These are phyloP conservation scores for Chaetoceros muelleri DNA, from an alignment of 108 stramenopile genomes.

Conservation along the genomic window DNA sequence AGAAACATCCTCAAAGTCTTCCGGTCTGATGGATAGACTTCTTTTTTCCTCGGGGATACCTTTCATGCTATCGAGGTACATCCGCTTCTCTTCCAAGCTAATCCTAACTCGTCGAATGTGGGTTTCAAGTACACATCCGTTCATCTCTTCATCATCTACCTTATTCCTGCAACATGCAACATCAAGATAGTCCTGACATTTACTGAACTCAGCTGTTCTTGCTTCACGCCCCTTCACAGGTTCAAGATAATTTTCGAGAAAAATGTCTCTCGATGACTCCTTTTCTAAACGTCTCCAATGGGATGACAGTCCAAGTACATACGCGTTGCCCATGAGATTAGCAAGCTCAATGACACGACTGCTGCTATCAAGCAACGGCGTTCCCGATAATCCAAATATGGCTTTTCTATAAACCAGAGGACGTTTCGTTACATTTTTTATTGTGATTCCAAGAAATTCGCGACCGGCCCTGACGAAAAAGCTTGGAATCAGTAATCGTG, in stretches of 20 bases:
- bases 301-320: conserved; percentile 41
- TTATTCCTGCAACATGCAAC: conserved; percentile 37
- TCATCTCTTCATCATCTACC: conserved; percentile 31
- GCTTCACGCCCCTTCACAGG: conserved; percentile 48
- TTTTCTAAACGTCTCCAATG: conserved; percentile 64
- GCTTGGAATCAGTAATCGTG: no score
- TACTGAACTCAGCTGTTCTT: conserved; percentile 32
- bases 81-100: conserved; percentile 26
- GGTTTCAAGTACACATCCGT: conserved; percentile 31
- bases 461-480: conserved; percentile 41
- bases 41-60: conserved; percentile 21
- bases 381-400: conserved; percentile 66
- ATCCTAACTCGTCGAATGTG: conserved; percentile 16
- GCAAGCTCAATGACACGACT: conserved; percentile 64
- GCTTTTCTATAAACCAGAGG: conserved; percentile 35
- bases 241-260: conserved; percentile 44
- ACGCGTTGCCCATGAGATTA: conserved; percentile 62
- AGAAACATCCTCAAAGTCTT: conserved; percentile 51
- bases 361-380: conserved; percentile 56
- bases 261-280: conserved; percentile 54
- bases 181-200: conserved; percentile 40
- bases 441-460: conserved; percentile 55
- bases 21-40: conserved; percentile 34
- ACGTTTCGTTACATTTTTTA: conserved; percentile 35
- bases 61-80: conserved; percentile 34